Evolutionary conservation across 2,329 filamentous ascomycete species (phyloP), one percentile per base, ranked within the genome.

Genomic region (Epichloe brachyelytri): DNA sequence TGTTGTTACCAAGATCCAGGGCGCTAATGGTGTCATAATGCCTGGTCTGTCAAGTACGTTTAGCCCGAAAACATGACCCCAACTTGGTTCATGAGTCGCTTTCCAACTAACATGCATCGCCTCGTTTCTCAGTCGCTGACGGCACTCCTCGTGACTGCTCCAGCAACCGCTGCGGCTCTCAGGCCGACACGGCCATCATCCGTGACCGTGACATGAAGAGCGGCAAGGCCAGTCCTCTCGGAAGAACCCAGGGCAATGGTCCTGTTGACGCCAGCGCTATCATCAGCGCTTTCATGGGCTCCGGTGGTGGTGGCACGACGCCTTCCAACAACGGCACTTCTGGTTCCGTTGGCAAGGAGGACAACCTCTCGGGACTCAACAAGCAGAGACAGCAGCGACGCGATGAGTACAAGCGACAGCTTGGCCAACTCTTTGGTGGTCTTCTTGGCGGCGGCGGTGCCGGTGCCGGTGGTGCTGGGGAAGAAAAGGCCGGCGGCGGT

Each of bases 171-270:
- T 85, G 80, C 61, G 82, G 82, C 53, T 75, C 81, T n/a, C 76
- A 85, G 63, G 78, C 76, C 53, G 82, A 86, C 61, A 85, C 82
- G n/a, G 73, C 81, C 64, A 83, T 85, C 70, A 83, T 85, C 66
- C 78, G 81, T 38, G 66, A 76, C 54, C 65, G 69, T 12, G 82
- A 85, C 66, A 72, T 85, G 52, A 67, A 68, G 39, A 74, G 68
- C 46, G 70, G 68, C 59, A 71, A 74, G 57, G 63, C 59, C 38
- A 79, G 77, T 37, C 73, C 82, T 48, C 74, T 86, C n/a, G 82
- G 82, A 58, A 77, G 79, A 56, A 85, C 81, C 49, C 65, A 78
- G 60, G 77, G 72, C 53, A 76, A 74, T 49, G 80, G 81, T 15
- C 72, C 77, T 51, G 73, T 85, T 54, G 71, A 80, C 54, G 75